Base-by-base conservation (phyloP, 768 basidiomycete species). In the Phylloporus arenicola region DNA sequence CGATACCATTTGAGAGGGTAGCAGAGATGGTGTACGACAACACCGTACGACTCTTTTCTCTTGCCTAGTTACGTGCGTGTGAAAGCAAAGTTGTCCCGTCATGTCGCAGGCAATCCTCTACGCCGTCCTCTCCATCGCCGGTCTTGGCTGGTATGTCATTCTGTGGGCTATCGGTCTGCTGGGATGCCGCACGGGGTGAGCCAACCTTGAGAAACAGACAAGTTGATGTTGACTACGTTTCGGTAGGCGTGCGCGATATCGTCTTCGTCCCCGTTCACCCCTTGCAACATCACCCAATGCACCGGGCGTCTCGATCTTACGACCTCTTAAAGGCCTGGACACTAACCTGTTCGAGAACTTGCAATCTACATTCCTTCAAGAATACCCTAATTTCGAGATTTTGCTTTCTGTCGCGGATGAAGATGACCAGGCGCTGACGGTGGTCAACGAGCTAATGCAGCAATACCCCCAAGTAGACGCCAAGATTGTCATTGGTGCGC, bases 281-380 rank as follows among this genome's bases (percentile, higher is more conserved):
- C 72, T 79, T 30, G 70, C 79, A 6, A 72, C 75, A n/a, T 72
- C 78, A 25, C 64, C 73, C 10, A 63, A 73, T 16, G 79, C 80
- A 3, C 92, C 93, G 11, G 95, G 93, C 17, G 95, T 98, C 27
- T 91, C 93, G 3, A 92, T 98, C 58, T 76, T 98, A 44, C 83
- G 96, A 41, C 96, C 96, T 7, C 75, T 99, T 45, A 94, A 94
- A 66, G 96, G 96, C 13, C 75, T 99, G 20, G 96, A 99, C 68
- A 81, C 86, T 51, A 98, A 98, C 66, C 78, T 99, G 17, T 97
- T 88, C 68, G 93, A 96, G 72, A 97, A 97, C 67, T 72, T 99
- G 44, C 92, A 96, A 68, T 91, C 92, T 4, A 89, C 90, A 0
- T 95, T 98, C 69, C 75, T 72, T 29, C 92, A 96, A 62, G 87